Evolutionary conservation across 352 stramenopile genomes (phyloP).

Genomic region (Thalassiosira ordinaria): DNA sequence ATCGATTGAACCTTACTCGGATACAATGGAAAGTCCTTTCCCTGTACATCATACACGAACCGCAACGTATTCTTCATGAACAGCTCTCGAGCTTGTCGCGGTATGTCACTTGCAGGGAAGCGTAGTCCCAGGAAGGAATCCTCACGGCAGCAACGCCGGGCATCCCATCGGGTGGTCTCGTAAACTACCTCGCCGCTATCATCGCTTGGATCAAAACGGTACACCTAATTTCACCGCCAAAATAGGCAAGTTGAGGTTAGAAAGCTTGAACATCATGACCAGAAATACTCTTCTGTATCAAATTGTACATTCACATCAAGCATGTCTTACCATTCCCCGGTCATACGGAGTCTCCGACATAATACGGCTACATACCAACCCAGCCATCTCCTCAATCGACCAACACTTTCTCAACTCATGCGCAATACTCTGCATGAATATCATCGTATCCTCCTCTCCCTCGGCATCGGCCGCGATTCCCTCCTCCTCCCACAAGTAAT

Average conservation of each 20-base stretch:
- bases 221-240: no score
- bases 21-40: conserved; percentile 33
- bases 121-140: conserved; percentile 50
- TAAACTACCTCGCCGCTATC: conserved; percentile 49
- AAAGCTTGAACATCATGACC: no score
- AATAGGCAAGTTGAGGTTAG: no score
- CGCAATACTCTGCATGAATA: conserved; percentile 32
- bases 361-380: conserved; percentile 22
- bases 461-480: not conserved
- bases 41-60: conserved; percentile 53
- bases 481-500: no score
- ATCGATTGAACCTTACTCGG: conserved; percentile 12
- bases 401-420: conserved; percentile 26
- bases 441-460: conserved; percentile 14
- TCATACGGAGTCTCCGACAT: conserved; percentile 47
- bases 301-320: no score
- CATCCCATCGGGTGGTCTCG: conserved; percentile 30
- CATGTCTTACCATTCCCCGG: conserved; percentile 56
- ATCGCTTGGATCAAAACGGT: conserved; percentile 46
- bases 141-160: conserved; percentile 11
- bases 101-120: conserved; percentile 65
- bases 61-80: conserved; percentile 62
- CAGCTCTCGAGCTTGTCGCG: conserved; percentile 45
- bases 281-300: no score
- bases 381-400: conserved; percentile 39